phyloP scores from a whole-genome alignment of 1,284 basidiomycete genomes.

The Melampsora abietis-canadensis region DNA sequence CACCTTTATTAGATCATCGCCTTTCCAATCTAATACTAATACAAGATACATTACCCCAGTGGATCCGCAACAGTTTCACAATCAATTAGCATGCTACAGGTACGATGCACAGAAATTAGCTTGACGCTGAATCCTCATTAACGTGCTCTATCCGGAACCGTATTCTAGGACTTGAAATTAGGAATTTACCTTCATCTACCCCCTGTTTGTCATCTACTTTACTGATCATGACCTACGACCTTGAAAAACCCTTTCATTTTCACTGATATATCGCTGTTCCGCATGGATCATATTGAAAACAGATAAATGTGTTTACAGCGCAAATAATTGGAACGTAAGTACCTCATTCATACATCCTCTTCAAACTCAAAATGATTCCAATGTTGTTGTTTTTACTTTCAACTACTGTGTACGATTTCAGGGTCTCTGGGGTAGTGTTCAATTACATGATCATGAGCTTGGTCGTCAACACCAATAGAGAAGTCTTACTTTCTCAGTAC shows the following conservation, averaged over 20 bases:
- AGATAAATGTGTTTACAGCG: conserved; percentile 31
- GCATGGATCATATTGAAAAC: not conserved
- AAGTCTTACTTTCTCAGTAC: conserved; percentile 18
- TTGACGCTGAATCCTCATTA: too few species aligned
- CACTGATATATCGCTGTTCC: not conserved
- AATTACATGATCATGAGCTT: conserved; percentile 42
- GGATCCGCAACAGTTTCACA: conserved; percentile 33
- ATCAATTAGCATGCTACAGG: conserved; percentile 30
- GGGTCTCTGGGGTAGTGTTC: conserved; percentile 32
- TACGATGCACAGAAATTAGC: not conserved
- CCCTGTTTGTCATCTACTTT: not conserved
- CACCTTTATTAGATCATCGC: not conserved
- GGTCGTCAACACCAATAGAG: conserved; percentile 39
- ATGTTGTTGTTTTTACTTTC: not conserved
- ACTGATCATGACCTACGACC: too few species aligned
- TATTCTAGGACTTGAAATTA: conserved; percentile 19
- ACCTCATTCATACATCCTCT: not conserved
- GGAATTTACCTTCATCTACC: conserved; percentile 24
- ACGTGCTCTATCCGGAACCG: not conserved
- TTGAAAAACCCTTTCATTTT: too few species aligned
- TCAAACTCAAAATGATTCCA: not conserved
- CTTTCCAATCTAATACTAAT: not conserved
- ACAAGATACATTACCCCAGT: not conserved
- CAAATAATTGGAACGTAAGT: conserved; percentile 36
- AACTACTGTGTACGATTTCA: not conserved